Evolutionary conservation across 768 basidiomycete species (phyloP), one percentile per base, ranked within the genome.

Genomic region (Mycena polygramma): DNA sequence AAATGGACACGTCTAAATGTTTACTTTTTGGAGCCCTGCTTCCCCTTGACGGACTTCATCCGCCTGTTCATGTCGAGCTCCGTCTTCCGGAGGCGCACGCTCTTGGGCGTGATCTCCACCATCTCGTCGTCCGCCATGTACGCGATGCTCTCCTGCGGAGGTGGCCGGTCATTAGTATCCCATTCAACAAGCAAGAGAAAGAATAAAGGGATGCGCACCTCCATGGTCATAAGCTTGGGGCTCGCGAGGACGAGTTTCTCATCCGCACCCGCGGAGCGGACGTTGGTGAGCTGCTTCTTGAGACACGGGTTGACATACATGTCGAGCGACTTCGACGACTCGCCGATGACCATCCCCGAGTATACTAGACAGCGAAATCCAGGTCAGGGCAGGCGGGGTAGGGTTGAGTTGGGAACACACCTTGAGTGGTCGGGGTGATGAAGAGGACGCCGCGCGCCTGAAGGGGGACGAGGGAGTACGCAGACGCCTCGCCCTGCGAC

Each of bases 71-170:
- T 75, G 43, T 83, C 81, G 61, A 86, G 73, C 55, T 83, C 81
- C 58, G 80, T 76, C 79, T 86, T 86, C 73, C 86, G 78, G 67
- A 86, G 66, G 39, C 86, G 77, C 14, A 86, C 74, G 64, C 73
- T 83, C 54, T 73, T 77, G 1, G 86, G 85, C 1, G 85, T 87
- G 26, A 87, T 78, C 77, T 87, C 86, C 4, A 87, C 80, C 57
- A 86, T 74, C 76, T 86, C 85, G 67, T 86, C 85, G 64, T 87
- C 85, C 4, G 79, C 81, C 84, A 87, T 86, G 68, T 86, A 87
- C 22, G 83, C 82, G 65, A 87, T 77, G 22, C 77, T 79, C 76
- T 86, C 71, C 71, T 70, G 48, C 58, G 24, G 17, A 26, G 8
- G 55, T 4, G 35, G 1, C 43, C 22, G 20, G 60, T 20, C 15